Percentiles rank a stretch among this genome's conserved stretches.
These are phyloP conservation scores for Lolium perenne DNA, from an alignment of 176 grass and related monocot genomes.

Conservation along the genomic window DNA sequence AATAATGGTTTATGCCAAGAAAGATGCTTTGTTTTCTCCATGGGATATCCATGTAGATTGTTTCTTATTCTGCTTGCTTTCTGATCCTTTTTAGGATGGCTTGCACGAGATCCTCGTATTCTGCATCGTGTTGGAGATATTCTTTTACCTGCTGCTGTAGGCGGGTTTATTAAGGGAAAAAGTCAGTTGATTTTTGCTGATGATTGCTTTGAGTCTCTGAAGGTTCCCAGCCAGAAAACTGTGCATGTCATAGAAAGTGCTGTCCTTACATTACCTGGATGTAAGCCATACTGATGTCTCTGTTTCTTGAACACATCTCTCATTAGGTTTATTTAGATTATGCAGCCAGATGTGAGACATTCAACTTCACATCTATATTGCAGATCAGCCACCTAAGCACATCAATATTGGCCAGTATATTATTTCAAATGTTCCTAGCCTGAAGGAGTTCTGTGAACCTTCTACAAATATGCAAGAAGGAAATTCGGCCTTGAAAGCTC, in stretches of 20 bases:
- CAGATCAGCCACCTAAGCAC: constrained; percentile 83
- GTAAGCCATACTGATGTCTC: constrained; percentile 53
- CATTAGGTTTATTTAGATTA: constrained; percentile 29
- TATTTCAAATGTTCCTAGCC: constrained; percentile 76
- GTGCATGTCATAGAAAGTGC: constrained; percentile 77
- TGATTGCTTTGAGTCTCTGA: constrained; percentile 83
- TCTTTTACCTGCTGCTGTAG: constrained; percentile 64
- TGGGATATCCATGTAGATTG: not conserved
- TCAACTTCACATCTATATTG: constrained; percentile 36
- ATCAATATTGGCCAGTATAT: constrained; percentile 88
- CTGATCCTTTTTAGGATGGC: constrained; percentile 70
- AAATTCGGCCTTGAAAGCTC: constrained; percentile 67
- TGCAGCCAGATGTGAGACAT: not conserved
- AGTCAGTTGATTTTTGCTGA: constrained; percentile 81
- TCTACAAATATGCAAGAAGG: constrained; percentile 61
- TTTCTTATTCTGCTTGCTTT: constrained; percentile 38
- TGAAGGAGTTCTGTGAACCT: constrained; percentile 81
- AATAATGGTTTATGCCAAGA: too few species aligned
- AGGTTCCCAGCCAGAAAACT: constrained; percentile 70
- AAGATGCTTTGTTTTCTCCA: not conserved
- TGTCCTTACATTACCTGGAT: constrained; percentile 66
- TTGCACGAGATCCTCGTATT: constrained; percentile 82
- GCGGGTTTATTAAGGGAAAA: constrained; percentile 67
- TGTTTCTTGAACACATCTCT: constrained; percentile 26
- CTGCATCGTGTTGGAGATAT: constrained; percentile 73